Conservation (phyloP, 2,329 filamentous ascomycete species). For the Xylariaceae sp. region DNA sequence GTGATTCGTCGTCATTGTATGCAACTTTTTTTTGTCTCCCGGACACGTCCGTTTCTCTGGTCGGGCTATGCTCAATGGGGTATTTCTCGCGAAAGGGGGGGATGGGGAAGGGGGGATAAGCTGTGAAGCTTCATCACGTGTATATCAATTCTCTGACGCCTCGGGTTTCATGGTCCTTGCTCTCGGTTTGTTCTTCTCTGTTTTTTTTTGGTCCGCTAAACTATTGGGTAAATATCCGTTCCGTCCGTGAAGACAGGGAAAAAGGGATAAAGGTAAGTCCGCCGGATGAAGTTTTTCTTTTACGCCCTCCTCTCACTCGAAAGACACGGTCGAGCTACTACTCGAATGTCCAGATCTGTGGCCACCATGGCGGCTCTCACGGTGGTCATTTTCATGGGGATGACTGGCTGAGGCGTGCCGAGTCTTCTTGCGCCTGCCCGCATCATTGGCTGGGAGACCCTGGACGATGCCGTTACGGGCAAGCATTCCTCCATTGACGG, state of each 20-base stretch:
- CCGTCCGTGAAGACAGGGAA: slow-evolving; percentile 7
- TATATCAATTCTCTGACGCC: slow-evolving; percentile 31
- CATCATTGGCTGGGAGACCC: slow-evolving; percentile 54
- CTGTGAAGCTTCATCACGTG: slow-evolving; percentile 36
- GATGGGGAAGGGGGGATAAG: slow-evolving; percentile 25
- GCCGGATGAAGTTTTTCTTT: neutral
- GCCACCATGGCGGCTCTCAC: slow-evolving; percentile 43
- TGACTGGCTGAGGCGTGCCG: slow-evolving; percentile 42
- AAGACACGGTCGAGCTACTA: slow-evolving; percentile 57
- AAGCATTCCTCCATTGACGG: slow-evolving; percentile 89
- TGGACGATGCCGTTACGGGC: slow-evolving; percentile 64
- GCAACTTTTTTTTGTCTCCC: slow-evolving; percentile 30
- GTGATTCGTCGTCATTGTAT: slow-evolving; percentile 33
- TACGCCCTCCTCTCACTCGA: slow-evolving; percentile 41
- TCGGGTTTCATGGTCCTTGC: slow-evolving; percentile 20
- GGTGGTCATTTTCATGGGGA: slow-evolving; percentile 40
- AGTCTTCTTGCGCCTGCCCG: slow-evolving; percentile 49
- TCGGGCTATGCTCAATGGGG: slow-evolving; percentile 29
- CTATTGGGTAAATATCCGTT: slow-evolving; percentile 24
- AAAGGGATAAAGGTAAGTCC: slow-evolving; percentile 2
- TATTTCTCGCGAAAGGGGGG: slow-evolving; percentile 29
- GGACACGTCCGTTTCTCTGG: slow-evolving; percentile 19
- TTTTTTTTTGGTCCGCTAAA: slow-evolving; percentile 24
- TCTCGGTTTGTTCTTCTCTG: slow-evolving; percentile 8
- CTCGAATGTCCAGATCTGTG: slow-evolving; percentile 55